A percentile compares a stretch with the other conserved stretches of the same genome.
Evolutionary conservation across 1,139 yeast genomes (phyloP).

Genomic region (Cylindricascospora bacillispora): DNA sequence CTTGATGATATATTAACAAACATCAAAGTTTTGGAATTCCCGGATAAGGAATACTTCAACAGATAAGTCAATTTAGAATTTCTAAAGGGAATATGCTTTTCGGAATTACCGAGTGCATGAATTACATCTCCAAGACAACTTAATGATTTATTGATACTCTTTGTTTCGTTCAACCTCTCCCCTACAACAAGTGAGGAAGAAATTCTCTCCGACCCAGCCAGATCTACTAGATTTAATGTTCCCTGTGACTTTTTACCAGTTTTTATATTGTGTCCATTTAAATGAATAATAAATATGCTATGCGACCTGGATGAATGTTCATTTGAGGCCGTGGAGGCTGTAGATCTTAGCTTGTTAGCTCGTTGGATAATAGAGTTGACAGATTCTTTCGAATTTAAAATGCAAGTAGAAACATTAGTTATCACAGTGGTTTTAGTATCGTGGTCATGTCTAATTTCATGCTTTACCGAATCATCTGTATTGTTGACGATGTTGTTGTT

Average conservation of each 20-base stretch:
- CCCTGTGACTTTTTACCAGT: constrained; percentile 48
- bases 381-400: constrained; percentile 35
- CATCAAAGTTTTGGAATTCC: constrained; percentile 84
- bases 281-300: constrained; percentile 56
- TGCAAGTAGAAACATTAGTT: constrained; percentile 44
- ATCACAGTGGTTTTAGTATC: constrained; percentile 39
- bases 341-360: constrained; percentile 54
- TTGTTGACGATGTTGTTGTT: constrained; percentile 10
- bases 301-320: constrained; percentile 66
- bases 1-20: constrained; percentile 80
- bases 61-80: constrained; percentile 63
- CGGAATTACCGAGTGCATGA: constrained; percentile 43
- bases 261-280: constrained; percentile 40
- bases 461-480: constrained; percentile 29
- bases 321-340: constrained; percentile 75
- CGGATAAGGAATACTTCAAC: constrained; percentile 73
- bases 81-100: constrained; percentile 41
- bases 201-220: constrained; percentile 88
- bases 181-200: constrained; percentile 66
- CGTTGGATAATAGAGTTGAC: constrained; percentile 39
- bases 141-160: constrained; percentile 76
- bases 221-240: constrained; percentile 59
- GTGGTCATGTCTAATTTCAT: constrained; percentile 68
- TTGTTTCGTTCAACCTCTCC: constrained; percentile 74
- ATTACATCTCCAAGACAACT: constrained; percentile 90